A percentile compares a stretch with the other conserved stretches of the same genome.
Evolutionary conservation across 2,329 filamentous ascomycete species (phyloP).

Genomic region (Tympanopsis confertula): DNA sequence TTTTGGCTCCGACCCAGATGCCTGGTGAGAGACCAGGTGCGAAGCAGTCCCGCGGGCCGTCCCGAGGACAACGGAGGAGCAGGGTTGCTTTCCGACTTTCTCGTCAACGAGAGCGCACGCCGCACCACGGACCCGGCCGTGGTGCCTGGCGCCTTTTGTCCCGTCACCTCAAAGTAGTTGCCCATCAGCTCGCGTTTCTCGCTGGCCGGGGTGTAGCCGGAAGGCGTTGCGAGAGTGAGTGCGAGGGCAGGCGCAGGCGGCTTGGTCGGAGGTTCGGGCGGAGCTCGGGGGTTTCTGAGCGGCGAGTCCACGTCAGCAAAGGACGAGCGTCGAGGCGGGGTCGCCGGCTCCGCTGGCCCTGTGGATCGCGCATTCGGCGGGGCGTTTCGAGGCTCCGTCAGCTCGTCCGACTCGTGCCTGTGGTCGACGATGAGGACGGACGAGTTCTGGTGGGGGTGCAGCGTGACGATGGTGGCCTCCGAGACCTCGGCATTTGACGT

Average conservation of each 20-base stretch:
- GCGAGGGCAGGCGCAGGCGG: conserved; percentile 33
- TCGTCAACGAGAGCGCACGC: conserved; percentile 37
- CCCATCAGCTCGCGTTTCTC: conserved; percentile 40
- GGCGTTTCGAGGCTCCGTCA: conserved; percentile 15
- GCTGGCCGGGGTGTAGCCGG: conserved; percentile 40
- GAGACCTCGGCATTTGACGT: conserved; percentile 50
- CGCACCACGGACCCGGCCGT: conserved; percentile 37
- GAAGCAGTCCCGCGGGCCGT: conserved; percentile 28
- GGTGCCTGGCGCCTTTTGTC: conserved; percentile 30
- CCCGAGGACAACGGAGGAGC: conserved; percentile 16
- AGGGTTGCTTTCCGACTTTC: conserved; percentile 32
- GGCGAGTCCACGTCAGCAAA: conserved; percentile 48
- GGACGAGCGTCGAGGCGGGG: conserved; percentile 36
- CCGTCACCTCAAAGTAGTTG: conserved; percentile 37
- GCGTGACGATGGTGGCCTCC: conserved; percentile 48
- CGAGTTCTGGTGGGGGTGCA: conserved; percentile 53
- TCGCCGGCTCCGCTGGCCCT: conserved; percentile 28
- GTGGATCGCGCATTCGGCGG: conserved; percentile 24
- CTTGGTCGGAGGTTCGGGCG: conserved; percentile 34
- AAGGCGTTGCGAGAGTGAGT: conserved; percentile 53
- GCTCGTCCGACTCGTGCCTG: conserved; percentile 17
- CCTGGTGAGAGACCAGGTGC: conserved; percentile 41
- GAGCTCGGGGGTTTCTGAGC: conserved; percentile 47
- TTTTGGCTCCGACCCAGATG: conserved; percentile 13
- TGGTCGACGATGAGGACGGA: conserved; percentile 50